Evolutionary conservation across 345 rosid genomes (phyloP).

Genomic region (Crucihimalaya himalaica): DNA sequence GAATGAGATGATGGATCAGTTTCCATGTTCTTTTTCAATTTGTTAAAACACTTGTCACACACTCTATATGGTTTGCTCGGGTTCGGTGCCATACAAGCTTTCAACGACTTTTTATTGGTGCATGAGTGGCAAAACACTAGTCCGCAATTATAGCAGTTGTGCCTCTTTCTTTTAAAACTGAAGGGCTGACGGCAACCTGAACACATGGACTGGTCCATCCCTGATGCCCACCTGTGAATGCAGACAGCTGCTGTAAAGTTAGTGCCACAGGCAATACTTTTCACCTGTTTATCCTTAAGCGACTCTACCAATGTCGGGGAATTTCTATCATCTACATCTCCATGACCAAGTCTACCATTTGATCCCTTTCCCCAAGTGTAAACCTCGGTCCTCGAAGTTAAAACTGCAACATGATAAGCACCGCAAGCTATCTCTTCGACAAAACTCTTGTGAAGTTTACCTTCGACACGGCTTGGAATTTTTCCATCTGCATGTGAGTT

Average conservation of each 20-base stretch:
- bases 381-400: conserved; percentile 91
- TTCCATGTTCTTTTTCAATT: conserved; percentile 74
- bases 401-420: conserved; percentile 92
- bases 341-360: conserved; percentile 95
- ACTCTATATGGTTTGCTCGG: conserved; percentile 91
- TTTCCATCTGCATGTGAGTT: conserved; percentile 90
- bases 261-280: conserved; percentile 88
- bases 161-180: conserved; percentile 80
- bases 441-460: conserved; percentile 80
- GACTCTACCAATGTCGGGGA: conserved; percentile 80
- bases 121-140: conserved; percentile 94
- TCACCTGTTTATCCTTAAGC: conserved; percentile 94
- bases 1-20: conserved; percentile 68
- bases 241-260: conserved; percentile 95
- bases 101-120: conserved; percentile 83
- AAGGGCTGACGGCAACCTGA: conserved; percentile 95
- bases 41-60: conserved; percentile 85
- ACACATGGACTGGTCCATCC: conserved; percentile 96
- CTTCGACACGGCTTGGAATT: conserved; percentile 81
- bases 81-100: conserved; percentile 98
- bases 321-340: conserved; percentile 83
- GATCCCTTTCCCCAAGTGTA: conserved; percentile 99
- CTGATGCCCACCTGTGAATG: conserved; percentile 96
- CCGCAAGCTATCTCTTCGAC: conserved; percentile 97
- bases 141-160: conserved; percentile 81